Evolutionary conservation across 2,329 filamentous ascomycete species (phyloP), one percentile per base, ranked within the genome.

Genomic region (Cercospora zeina): DNA sequence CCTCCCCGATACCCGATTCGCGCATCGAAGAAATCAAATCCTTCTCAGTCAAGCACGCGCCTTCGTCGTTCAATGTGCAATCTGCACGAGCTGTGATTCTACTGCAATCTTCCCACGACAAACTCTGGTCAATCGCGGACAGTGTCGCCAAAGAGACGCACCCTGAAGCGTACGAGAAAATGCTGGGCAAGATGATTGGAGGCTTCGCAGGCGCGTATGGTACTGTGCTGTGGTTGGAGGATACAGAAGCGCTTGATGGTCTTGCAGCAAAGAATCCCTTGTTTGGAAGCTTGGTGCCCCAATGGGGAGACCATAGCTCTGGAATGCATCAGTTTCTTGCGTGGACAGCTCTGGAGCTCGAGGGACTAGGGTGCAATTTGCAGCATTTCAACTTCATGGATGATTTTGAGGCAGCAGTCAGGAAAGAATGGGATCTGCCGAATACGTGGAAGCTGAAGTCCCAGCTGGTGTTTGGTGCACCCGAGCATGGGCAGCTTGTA

Each of bases 61-160:
- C 92, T 50, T 89, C 86, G 55, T 87, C 88, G 66, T 96, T 96
- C 87, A 96, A 96, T 85, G 89, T 86, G 47, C 92, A 96, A 81
- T 86, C 85, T 70, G 89, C 89, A 69, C 88, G 93, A 63, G 79
- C 89, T 62, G 83, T 96, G 53, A 83, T 96, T 57, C 85, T 96
- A 53, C 82, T 93, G 71, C 87, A 88, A 72, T 84, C 83, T 65
- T 89, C 96, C 76, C 92, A 96, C 80, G 87, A 91, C 70, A 88
- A 89, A 79, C 85, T 96, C 68, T 96, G 92, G 93, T 49, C 50
- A 75, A 81, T 91, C 61, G 82, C 85, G 60, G 77, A 81, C 63
- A 84, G 87, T 21, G 77, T 83, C 54, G 81, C 92, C 62, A 85
- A 87, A 79, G 79, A 80, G 27, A 83, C 91, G 61, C 86, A 93